A percentile compares a stretch with the other conserved stretches of the same genome.
These are phyloP conservation scores for Lasiosphaeris hirsuta DNA, from an alignment of 495 filamentous ascomycete genomes.

Conservation along the genomic window DNA sequence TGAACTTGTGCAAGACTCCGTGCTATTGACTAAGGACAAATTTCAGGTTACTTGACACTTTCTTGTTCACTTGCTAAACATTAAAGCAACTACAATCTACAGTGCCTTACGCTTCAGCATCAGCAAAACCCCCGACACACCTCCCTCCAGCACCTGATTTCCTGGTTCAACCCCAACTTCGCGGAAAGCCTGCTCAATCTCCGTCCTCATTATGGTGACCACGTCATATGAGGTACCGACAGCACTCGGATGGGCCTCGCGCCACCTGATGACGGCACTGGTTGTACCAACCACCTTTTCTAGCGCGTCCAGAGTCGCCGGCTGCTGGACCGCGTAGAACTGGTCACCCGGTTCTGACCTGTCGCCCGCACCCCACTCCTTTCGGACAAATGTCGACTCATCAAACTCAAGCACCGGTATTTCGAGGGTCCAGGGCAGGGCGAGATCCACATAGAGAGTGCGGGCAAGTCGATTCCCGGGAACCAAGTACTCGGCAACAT, in stretches of 20 bases:
- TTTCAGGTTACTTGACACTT: too few relatives aligned
- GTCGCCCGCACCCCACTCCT: conserved; percentile 33
- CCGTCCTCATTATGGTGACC: conserved; percentile 12
- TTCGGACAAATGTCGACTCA: conserved; percentile 34
- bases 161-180: conserved; percentile 16
- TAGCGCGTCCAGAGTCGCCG: conserved; percentile 15
- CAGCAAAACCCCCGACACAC: conserved; percentile 4
- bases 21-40: too few relatives aligned
- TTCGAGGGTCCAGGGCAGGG: conserved; percentile 49
- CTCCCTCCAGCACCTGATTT: conserved; percentile 1
- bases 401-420: conserved; percentile 40
- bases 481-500: conserved; percentile 33
- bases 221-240: conserved; percentile 25
- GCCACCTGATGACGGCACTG: conserved; percentile 49
- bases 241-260: conserved; percentile 39
- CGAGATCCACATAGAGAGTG: conserved; percentile 40
- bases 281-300: conserved; percentile 36
- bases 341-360: neutral
- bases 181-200: conserved; percentile 11
- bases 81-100: too few relatives aligned
- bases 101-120: conserved; percentile 22
- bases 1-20: too few relatives aligned
- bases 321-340: conserved; percentile 22
- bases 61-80: too few relatives aligned
- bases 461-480: conserved; percentile 38